These are phyloP conservation scores for Penicillium sp. DNA, from an alignment of 2,329 filamentous ascomycete species.

Conservation along the genomic window DNA sequence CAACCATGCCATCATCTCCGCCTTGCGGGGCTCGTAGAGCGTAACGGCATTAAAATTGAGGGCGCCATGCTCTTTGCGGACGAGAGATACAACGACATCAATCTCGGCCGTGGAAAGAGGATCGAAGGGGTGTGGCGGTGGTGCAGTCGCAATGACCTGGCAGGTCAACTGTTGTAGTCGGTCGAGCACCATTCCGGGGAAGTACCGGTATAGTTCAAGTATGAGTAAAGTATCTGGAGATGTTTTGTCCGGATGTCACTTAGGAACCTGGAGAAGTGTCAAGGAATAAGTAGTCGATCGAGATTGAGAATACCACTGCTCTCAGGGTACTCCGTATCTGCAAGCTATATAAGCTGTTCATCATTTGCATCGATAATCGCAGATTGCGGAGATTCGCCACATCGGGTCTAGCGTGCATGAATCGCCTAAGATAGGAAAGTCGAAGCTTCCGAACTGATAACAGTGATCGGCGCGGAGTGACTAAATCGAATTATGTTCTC, in stretches of 20 bases:
- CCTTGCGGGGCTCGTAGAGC: conserved; percentile 77
- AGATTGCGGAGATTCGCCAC: conserved; percentile 45
- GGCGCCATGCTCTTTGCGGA: conserved; percentile 63
- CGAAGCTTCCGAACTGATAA: conserved; percentile 14
- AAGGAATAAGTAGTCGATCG: no score
- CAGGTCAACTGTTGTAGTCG: conserved; percentile 58
- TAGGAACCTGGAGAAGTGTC: no score
- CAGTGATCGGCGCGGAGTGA: neutral
- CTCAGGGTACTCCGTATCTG: no score
- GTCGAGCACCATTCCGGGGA: conserved; percentile 52
- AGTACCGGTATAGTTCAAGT: neutral
- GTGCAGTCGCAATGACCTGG: conserved; percentile 53
- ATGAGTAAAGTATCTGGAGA: no score
- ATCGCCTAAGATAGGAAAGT: conserved; percentile 15
- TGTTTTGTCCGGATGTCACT: no score
- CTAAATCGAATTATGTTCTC: neutral
- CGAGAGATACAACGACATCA: conserved; percentile 59
- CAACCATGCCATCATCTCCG: conserved; percentile 74
- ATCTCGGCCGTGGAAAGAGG: conserved; percentile 70
- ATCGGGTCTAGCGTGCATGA: conserved; percentile 43
- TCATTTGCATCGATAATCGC: neutral
- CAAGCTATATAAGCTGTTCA: conserved; percentile 10
- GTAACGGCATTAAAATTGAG: conserved; percentile 84
- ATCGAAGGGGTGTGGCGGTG: conserved; percentile 66
- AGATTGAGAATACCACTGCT: no score